These are phyloP conservation scores for Peronospora destructor DNA, from an alignment of 352 stramenopile species.

Conservation along the genomic window DNA sequence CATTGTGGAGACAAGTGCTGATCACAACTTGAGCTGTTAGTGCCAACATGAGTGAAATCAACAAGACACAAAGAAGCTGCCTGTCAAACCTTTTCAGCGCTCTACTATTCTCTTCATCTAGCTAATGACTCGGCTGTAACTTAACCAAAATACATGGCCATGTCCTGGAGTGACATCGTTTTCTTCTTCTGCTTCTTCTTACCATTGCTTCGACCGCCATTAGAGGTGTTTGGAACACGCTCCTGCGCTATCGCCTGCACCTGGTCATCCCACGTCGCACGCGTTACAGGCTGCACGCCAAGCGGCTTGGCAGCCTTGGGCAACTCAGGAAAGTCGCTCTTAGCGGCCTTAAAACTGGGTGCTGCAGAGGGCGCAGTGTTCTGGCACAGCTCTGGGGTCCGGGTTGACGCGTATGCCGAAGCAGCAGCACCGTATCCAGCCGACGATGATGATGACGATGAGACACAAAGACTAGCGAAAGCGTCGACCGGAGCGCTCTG, in stretches of 20 bases:
- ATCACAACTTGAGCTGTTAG: too few species aligned
- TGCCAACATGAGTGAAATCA: not conserved
- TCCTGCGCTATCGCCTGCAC: constrained; percentile 68
- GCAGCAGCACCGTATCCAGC: constrained; percentile 33
- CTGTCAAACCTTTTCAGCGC: constrained; percentile 1
- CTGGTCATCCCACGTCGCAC: constrained; percentile 78
- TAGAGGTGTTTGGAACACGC: constrained; percentile 19
- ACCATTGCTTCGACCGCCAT: constrained; percentile 23
- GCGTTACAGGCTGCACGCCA: constrained; percentile 66
- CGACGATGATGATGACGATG: constrained; percentile 18
- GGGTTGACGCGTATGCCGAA: constrained; percentile 29
- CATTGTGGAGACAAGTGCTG: constrained; percentile 3
- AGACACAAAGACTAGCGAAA: constrained; percentile 41
- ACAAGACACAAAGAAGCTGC: not conserved
- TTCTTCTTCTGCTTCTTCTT: constrained; percentile 86
- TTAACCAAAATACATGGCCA: constrained; percentile 80
- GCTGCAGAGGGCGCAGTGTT: constrained; percentile 18
- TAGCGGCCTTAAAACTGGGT: constrained; percentile 36
- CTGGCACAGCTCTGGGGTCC: constrained; percentile 25
- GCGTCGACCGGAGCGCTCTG: constrained; percentile 46
- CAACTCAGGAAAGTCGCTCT: constrained; percentile 75
- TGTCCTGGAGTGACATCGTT: constrained; percentile 65
- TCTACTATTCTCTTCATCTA: constrained; percentile 14
- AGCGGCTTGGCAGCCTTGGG: constrained; percentile 47
- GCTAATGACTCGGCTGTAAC: not conserved